phyloP scores from a whole-genome alignment of 1,139 yeast species.

The Yamadazyma jaroonii region DNA sequence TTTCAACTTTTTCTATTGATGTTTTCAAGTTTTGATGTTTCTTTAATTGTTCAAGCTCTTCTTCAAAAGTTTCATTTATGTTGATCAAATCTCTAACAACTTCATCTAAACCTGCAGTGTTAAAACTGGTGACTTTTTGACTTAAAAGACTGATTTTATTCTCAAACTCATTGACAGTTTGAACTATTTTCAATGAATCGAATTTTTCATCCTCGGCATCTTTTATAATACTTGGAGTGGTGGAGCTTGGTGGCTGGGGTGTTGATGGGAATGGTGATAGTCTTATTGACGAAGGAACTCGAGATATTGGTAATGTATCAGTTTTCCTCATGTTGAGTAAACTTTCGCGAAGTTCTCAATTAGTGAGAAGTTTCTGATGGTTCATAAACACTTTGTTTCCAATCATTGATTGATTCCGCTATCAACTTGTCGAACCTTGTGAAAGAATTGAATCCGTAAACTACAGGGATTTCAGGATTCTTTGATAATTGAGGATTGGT shows the following conservation, averaged over 20 bases:
- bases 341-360: neutral
- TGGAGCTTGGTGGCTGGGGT: slow-evolving; percentile 6
- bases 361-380: slow-evolving; percentile 15
- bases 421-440: slow-evolving; percentile 19
- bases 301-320: slow-evolving; percentile 30
- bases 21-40: slow-evolving; percentile 32
- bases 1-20: slow-evolving; percentile 21
- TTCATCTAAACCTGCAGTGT: slow-evolving; percentile 27
- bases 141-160: slow-evolving; percentile 23
- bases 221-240: neutral
- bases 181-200: slow-evolving; percentile 14
- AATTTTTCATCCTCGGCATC: slow-evolving; percentile 9
- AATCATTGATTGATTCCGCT: slow-evolving; percentile 12
- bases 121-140: slow-evolving; percentile 30
- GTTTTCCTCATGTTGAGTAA: slow-evolving; percentile 1
- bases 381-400: slow-evolving; percentile 10
- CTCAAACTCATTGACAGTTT: slow-evolving; percentile 26
- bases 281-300: slow-evolving; percentile 33
- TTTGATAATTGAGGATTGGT: slow-evolving; percentile 8
- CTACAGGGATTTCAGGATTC: slow-evolving; percentile 14
- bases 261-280: slow-evolving; percentile 27
- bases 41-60: slow-evolving; percentile 26
- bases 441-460: slow-evolving; percentile 17
- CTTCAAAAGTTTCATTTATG: slow-evolving; percentile 25
- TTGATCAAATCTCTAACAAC: slow-evolving; percentile 27